phyloP scores from a whole-genome alignment of 176 grass and related monocot genomes.

The Otatea glauca region DNA sequence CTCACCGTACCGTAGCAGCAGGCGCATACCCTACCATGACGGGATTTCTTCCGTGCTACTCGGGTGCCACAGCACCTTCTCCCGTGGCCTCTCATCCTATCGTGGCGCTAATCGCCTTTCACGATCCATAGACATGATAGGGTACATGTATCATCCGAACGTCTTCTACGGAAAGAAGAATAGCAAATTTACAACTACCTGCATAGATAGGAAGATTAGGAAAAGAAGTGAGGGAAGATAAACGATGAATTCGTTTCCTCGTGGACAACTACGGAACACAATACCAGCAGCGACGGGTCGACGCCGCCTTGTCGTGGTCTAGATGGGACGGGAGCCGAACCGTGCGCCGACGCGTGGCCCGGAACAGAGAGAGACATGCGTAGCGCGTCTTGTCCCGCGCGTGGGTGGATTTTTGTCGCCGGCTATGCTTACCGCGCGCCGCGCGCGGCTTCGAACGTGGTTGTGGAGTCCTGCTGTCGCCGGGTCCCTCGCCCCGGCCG shows the following conservation, averaged over 20 bases:
- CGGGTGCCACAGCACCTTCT: too few relatives aligned
- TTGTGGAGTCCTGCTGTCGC: not conserved
- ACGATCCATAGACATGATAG: too few relatives aligned
- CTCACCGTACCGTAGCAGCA: too few relatives aligned
- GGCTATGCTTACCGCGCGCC: not conserved
- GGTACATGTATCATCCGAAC: too few relatives aligned
- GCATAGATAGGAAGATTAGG: too few relatives aligned
- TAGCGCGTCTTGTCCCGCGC: not conserved
- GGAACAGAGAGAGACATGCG: not conserved
- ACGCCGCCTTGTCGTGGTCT: constrained; percentile 3
- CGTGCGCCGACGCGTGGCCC: not conserved
- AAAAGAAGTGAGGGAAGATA: too few relatives aligned
- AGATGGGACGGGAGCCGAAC: not conserved
- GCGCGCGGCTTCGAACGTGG: not conserved
- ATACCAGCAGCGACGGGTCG: not conserved
- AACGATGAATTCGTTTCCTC: not conserved
- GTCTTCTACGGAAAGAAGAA: too few relatives aligned
- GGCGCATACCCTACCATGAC: too few relatives aligned
- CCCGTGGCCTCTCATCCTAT: too few relatives aligned
- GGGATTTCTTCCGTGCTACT: too few relatives aligned
- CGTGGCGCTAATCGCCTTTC: too few relatives aligned
- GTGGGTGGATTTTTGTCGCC: not conserved
- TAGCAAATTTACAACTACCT: too few relatives aligned
- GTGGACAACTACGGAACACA: constrained; percentile 31
- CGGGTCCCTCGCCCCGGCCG: not conserved